Base-by-base conservation (phyloP, 2,329 filamentous ascomycete genomes). In the Colletotrichum somersetense region DNA sequence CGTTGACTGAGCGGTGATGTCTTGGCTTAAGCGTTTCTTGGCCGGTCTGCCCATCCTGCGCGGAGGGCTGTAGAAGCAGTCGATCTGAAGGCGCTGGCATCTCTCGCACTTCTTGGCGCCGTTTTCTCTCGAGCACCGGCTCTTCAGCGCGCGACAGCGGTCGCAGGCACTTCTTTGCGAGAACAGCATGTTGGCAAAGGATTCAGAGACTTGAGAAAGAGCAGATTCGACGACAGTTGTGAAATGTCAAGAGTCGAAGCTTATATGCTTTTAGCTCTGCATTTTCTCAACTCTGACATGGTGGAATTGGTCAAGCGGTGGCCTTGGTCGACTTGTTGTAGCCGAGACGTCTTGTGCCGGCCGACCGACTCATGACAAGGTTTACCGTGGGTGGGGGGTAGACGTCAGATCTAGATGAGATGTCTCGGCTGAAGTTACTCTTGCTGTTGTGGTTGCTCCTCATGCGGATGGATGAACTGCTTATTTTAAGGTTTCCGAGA, bases 81-180 rank as follows among this genome's bases (percentile, higher is more conserved):
- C 66, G 46, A 72, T 72, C 35, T 70, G 66, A 5, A 72, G 70
- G 14, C 70, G 66, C 30, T 72, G 70, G 30, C 70, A 72, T 44
- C 70, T 72, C 23, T 72, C 70, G 59, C 70, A 72, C 40, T 72
- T 72, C 10, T 66, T 55, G 14, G 66, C 48, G 33, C 70, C 70
- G 40, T 61, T 23, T 23, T 65, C 70, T 56, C 70, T 55, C 5
- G 70, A 72, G 48, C 70, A 72, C 5, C 70, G 59, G 66, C 70
- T 72, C 55, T 72, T 72, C 10, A 72, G 66, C 30, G 70, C 70
- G n/a, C 70, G 70, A 61, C 70, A 72, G 56, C 70, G 70, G 40
- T 72, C 70, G 59, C 70, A 72, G n/a, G 70, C 70, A 52, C 70
- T 72, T 70, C 70, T 65, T 52, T 72, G 70, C 35, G 70, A 72